Evolutionary conservation across 257 asterid species (phyloP), one percentile per base, ranked within the genome.

Genomic region (Avicennia marina): DNA sequence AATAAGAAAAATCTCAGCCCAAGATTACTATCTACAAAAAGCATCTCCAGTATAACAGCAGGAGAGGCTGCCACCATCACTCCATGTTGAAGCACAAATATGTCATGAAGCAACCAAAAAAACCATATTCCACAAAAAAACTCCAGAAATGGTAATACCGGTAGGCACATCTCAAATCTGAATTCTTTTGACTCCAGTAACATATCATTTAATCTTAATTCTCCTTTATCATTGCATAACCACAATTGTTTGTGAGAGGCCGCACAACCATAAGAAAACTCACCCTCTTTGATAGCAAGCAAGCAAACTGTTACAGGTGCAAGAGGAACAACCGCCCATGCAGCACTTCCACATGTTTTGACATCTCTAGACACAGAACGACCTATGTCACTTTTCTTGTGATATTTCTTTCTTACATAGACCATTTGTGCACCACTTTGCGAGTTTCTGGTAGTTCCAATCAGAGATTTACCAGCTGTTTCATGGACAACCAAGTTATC

Each of bases 41-140:
- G 87, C 72, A 87, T 84, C 86, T 84, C 91, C 80, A 87, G 39
- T 10, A 57, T 44, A 72, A 87, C 78, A 47, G 66, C 61, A 29
- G 91, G 89, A 71, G 89, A 81, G 36, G 72, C 61, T 61, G 76
- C 50, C 56, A 76, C 56, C 42, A 87, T 52, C n/a, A 72, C 49
- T 36, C 94, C 94, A 68, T 68, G 68, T 27, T 74, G 77, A 61
- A 61, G 76, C 69, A 74, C 67, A 45, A 73, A 52, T 48, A 68
- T 42, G 54, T 68, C 19, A 60, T 49, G 79, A 38, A 74, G 56
- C 60, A 77, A 50, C 78, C 71, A 64, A 50, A 58, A 40, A 62
- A 52, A 65, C 39, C 64, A 69, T 24, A 62, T 58, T 50, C 64
- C 75, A 63, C 40, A 51, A 17, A 58, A 41, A 59, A 46, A 57